Evolutionary conservation across 306 rosid species (phyloP).

Genomic region (Inga leiocalycina): DNA sequence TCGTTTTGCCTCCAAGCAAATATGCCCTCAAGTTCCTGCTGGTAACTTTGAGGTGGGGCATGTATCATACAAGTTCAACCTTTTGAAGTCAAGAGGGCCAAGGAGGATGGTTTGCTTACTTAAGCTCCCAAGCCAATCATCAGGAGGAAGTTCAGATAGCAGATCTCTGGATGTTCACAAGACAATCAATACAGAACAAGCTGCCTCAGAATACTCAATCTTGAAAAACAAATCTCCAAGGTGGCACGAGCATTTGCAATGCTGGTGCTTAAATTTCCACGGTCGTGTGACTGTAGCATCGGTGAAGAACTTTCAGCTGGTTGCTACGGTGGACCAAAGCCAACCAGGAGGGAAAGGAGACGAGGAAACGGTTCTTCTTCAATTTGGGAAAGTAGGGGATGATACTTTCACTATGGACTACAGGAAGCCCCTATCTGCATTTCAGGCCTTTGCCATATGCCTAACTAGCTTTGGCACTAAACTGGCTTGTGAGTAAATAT

Average conservation of each 20-base stretch:
- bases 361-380: conserved; percentile 86
- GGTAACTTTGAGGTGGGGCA: conserved; percentile 94
- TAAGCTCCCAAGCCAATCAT: conserved; percentile 59
- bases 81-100: conserved; percentile 96
- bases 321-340: conserved; percentile 80
- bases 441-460: conserved; percentile 97
- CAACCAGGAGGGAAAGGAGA: conserved; percentile 94
- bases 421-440: conserved; percentile 91
- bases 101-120: conserved; percentile 92
- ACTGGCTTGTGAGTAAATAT: conserved; percentile 86
- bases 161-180: conserved; percentile 34
- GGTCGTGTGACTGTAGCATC: conserved; percentile 98
- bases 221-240: conserved; percentile 97
- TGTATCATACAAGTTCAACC: conserved; percentile 91
- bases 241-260: conserved; percentile 94
- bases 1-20: conserved; percentile 93
- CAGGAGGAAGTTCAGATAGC: conserved; percentile 47
- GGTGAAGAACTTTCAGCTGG: conserved; percentile 95
- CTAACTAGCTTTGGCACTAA: conserved; percentile 97
- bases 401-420: conserved; percentile 95
- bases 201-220: conserved; percentile 51
- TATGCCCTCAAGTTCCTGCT: conserved; percentile 94
- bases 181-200: conserved; percentile 42
- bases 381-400: conserved; percentile 95
- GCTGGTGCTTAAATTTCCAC: conserved; percentile 99